phyloP scores from a whole-genome alignment of 2,329 filamentous ascomycete species.

The Talaromyces verruculosus region DNA sequence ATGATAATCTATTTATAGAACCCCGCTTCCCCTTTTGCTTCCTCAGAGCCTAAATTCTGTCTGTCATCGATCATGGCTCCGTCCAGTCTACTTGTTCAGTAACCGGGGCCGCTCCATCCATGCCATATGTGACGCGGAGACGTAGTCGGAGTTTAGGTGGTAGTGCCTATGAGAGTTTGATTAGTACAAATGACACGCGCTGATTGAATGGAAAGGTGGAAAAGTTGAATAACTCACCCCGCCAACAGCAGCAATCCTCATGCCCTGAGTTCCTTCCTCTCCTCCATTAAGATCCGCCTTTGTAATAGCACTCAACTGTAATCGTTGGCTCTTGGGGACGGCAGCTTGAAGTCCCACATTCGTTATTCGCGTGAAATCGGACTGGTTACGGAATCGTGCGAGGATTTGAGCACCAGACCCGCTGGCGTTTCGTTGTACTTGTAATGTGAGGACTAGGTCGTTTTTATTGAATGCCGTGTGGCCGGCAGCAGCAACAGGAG shows the following conservation, averaged over 20 bases:
- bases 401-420: constrained; percentile 72
- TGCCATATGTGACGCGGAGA: constrained; percentile 77
- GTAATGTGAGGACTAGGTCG: constrained; percentile 75
- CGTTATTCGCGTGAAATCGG: constrained; percentile 64
- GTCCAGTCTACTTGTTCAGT: constrained; percentile 97
- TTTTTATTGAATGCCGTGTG: constrained; percentile 84
- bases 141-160: constrained; percentile 71
- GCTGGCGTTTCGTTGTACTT: constrained; percentile 70
- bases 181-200: not conserved
- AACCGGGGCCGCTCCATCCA: constrained; percentile 67
- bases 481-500: constrained; percentile 52
- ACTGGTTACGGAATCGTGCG: constrained; percentile 79
- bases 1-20: constrained; percentile 7
- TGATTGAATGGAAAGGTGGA: not conserved
- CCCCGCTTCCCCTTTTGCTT: not conserved
- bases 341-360: constrained; percentile 86
- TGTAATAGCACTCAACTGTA: constrained; percentile 89
- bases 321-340: constrained; percentile 92
- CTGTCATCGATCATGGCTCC: constrained; percentile 58
- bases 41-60: not conserved
- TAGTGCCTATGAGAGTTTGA: constrained; percentile 59
- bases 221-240: constrained; percentile 66
- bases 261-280: constrained; percentile 81
- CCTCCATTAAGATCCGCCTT: constrained; percentile 72
- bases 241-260: constrained; percentile 81